Evolutionary conservation across 805 yeast genomes (phyloP), one percentile per base, ranked within the genome.

Genomic region (Maudiozyma pseudohumilis): DNA sequence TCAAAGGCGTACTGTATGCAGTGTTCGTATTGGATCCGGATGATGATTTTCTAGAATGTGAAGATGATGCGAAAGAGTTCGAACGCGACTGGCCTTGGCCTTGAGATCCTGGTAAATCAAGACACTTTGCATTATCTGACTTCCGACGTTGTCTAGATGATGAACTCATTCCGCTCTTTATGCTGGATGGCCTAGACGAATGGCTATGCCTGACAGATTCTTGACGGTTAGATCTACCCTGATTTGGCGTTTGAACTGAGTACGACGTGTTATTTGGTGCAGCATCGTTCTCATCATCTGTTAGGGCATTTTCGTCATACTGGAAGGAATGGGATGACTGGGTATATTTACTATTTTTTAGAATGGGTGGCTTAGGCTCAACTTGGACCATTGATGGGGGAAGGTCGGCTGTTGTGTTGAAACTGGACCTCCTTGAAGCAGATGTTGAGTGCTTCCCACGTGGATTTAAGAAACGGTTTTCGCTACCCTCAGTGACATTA

Each of bases 311-410:
- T 36, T 55, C 61, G 30, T 49, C 48, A 39, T 53, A 50, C 29
- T 48, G 47, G 18, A 54, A 41, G 13, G 48, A 44, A 27, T 41
- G 48, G 2, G 51, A 30, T 3, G 48, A 43, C 5, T 35, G 13
- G 2, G 43, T 40, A 34, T 48, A 40, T 15, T 40, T 40, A 38
- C 50, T 53, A 38, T 69, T 66, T 46, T 77, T 66, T 47, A 82
- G 66, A 41, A 82, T 82, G 2, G 92, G 88, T 38, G 77, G 76
- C 49, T 75, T 80, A 15, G 92, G 89, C 47, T 72, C 81, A 41
- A 76, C 64, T 44, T 74, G 77, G 25, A 72, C 64, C 87, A 81
- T 77, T 27, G 83, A 75, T 13, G 81, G 76, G 13, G 86, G 85
- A 39, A 77, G 60, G 40, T 62, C 65, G 3, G 56, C 45, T 19